phyloP scores from a whole-genome alignment of 2,329 filamentous ascomycete genomes.

The Botrytis porri region DNA sequence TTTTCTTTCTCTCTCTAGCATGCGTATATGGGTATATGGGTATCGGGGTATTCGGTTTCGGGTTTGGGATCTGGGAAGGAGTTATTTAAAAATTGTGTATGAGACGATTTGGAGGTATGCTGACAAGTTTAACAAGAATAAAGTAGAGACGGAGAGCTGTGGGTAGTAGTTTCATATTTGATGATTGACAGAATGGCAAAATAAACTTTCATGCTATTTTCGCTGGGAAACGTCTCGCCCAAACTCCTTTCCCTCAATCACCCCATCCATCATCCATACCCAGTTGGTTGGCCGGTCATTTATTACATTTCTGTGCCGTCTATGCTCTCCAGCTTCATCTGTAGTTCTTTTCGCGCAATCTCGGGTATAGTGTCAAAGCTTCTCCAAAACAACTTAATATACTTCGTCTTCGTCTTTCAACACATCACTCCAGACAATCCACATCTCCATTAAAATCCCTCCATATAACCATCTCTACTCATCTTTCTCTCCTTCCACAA shows the following conservation, averaged over 20 bases:
- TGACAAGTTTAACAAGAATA: neutral
- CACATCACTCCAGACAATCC: neutral
- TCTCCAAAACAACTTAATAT: neutral
- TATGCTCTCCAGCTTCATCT: neutral
- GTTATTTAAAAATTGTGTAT: constrained; percentile 21
- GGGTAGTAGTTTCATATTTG: constrained; percentile 11
- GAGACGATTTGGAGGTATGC: constrained; percentile 10
- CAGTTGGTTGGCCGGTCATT: neutral
- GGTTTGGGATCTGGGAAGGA: constrained; percentile 12
- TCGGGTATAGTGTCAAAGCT: constrained; percentile 21
- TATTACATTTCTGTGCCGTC: constrained; percentile 10
- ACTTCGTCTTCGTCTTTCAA: neutral
- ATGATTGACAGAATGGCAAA: constrained; percentile 17
- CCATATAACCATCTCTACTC: constrained; percentile 22
- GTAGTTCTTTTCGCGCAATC: neutral
- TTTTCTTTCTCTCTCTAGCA: constrained; percentile 3
- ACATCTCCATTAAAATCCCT: neutral
- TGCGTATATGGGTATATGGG: neutral
- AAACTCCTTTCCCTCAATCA: constrained; percentile 9
- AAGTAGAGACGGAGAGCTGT: neutral
- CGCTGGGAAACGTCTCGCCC: neutral
- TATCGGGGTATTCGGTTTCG: neutral
- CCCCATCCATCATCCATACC: neutral
- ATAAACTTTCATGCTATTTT: constrained; percentile 13
- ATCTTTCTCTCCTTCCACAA: constrained; percentile 44